Evolutionary conservation across 2,329 filamentous ascomycete genomes (phyloP).

Genomic region (Aureobasidium sp.): DNA sequence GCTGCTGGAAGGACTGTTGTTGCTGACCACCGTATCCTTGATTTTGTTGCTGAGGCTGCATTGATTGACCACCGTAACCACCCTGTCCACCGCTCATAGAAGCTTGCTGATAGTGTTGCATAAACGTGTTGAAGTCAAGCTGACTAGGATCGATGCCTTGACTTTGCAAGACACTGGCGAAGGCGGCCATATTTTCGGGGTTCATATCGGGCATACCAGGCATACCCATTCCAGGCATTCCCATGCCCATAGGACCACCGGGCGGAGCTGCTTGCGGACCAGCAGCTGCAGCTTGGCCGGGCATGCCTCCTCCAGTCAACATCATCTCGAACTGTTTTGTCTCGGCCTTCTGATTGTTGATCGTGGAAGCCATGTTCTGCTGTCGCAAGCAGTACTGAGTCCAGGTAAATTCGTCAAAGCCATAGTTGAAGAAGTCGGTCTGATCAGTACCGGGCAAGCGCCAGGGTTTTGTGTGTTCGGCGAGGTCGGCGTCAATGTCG

Average conservation of each 20-base stretch:
- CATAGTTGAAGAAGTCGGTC: conserved; percentile 98
- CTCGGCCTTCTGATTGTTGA: conserved; percentile 60
- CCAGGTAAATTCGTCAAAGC: conserved; percentile 98
- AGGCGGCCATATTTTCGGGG: conserved; percentile 50
- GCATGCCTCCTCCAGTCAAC: conserved; percentile 32
- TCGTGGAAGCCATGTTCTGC: conserved; percentile 66
- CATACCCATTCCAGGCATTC: conserved; percentile 29
- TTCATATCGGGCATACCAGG: conserved; percentile 41
- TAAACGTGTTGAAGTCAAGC: conserved; percentile 47
- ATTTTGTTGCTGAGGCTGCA: conserved; percentile 15
- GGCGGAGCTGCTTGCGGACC: background rate
- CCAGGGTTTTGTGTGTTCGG: conserved; percentile 83
- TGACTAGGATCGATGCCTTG: conserved; percentile 45
- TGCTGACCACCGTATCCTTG: conserved; percentile 18
- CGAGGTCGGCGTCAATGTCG: conserved; percentile 45
- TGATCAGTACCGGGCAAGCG: conserved; percentile 88
- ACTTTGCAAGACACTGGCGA: conserved; percentile 47
- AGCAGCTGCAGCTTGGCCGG: conserved; percentile 23
- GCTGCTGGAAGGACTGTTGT: conserved; percentile 12
- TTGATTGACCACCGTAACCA: conserved; percentile 13
- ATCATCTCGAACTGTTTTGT: conserved; percentile 54
- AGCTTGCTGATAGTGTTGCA: conserved; percentile 41
- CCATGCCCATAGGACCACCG: background rate
- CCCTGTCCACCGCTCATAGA: conserved; percentile 19
- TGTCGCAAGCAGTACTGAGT: conserved; percentile 88